Base-by-base conservation (phyloP, 371 early-diverging fungal species). In the Rhizomucor pusillus region DNA sequence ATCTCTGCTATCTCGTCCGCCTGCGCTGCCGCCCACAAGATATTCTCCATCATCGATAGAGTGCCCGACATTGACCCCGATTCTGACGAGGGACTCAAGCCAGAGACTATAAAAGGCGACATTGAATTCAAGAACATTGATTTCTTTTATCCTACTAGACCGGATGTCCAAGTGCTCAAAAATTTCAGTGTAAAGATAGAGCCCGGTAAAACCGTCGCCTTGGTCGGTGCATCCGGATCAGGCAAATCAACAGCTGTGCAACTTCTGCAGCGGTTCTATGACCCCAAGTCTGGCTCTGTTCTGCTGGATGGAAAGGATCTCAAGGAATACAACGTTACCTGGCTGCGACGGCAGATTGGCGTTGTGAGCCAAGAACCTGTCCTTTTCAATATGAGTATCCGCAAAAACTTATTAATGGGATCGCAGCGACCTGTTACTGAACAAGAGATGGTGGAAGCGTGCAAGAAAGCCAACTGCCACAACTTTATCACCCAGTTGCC, bases 251-350 rank as follows among this genome's bases (percentile, higher is more conserved):
- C 96, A 16, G 85, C 89, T 35, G 71, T 95, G 47, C 82, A 85
- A 33, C 82, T 95, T 35, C 49, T 94, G 23, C 88, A 91, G 65
- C 90, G 97, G 37, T 93, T 94, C 66, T 97, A 97, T 65, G 82
- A 87, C 54, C 80, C 88, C 0, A 56, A 66, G 10, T 53, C 45
- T 19, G 92, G 92, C 37, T 49, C 60, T 1, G 73, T 92, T 36
- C 55, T 60, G 22, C 29, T 92, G 10, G 91, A 92, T 57, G 90
- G 90, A 29, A 60, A 69, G 24, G 74, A 86, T 43, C 66, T 90
- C 36, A 73, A 77, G 44, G 75, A 79, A 18, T 70, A 81, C 52
- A 89, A 91, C 62, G 51, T 90, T 5, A 63, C 71, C 7, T 84
- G 82, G 73, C 67, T 91, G 12, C 88, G 93, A 14, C 73, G 72